Evolutionary conservation across 148 eudicot genomes (phyloP).

Genomic region (Limonium bicolor): DNA sequence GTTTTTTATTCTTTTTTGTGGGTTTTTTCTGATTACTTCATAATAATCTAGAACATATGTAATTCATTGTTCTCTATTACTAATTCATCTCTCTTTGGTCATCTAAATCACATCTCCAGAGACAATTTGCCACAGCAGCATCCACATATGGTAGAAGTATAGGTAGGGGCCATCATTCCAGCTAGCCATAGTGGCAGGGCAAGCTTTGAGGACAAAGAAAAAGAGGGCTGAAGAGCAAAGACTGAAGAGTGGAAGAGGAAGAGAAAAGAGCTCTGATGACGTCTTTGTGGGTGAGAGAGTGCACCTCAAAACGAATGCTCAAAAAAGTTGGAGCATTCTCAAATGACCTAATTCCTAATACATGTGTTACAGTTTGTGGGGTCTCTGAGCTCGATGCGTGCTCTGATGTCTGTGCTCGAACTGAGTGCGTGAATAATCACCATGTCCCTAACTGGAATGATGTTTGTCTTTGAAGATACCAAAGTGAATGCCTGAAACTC

Average conservation of each 20-base stretch:
- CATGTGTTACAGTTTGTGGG: conserved; percentile 38
- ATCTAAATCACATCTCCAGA: too few relatives aligned
- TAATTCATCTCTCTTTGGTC: too few relatives aligned
- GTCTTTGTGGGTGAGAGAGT: conserved; percentile 42
- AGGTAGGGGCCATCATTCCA: conserved; percentile 37
- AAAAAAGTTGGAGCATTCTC: conserved; percentile 38
- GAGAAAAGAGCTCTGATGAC: conserved; percentile 34
- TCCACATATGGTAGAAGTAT: conserved; percentile 39
- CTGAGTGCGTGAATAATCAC: conserved; percentile 35
- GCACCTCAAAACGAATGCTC: conserved; percentile 38
- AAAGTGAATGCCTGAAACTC: conserved; percentile 35
- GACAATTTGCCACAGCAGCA: too few relatives aligned
- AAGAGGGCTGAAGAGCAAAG: conserved; percentile 29
- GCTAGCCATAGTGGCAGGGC: conserved; percentile 27
- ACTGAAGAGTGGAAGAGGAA: conserved; percentile 24
- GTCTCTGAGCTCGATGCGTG: conserved; percentile 44
- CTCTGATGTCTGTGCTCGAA: conserved; percentile 41
- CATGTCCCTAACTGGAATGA: conserved; percentile 46
- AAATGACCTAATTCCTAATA: conserved; percentile 28
- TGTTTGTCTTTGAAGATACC: conserved; percentile 27
- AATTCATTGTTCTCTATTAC: too few relatives aligned
- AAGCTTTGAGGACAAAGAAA: conserved; percentile 26
- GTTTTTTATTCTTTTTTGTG: too few relatives aligned
- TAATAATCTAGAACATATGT: too few relatives aligned
- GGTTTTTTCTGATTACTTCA: too few relatives aligned